phyloP scores from a whole-genome alignment of 2,329 filamentous ascomycete species.

The Tympanopsis confertula region DNA sequence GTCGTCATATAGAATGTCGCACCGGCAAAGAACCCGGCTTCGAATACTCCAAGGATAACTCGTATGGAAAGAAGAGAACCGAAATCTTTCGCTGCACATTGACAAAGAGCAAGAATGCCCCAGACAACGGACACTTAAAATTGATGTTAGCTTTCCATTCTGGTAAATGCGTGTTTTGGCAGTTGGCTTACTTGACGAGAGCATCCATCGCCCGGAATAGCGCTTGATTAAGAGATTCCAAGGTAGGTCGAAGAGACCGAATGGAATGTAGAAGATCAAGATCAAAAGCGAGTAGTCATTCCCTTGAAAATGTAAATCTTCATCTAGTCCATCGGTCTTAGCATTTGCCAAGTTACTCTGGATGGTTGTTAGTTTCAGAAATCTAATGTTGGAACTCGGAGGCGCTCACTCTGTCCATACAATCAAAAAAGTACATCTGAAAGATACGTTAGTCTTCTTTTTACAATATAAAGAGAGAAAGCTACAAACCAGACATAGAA shows the following conservation, averaged over 20 bases:
- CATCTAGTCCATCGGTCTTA: constrained; percentile 34
- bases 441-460: background rate
- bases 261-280: constrained; percentile 36
- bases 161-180: constrained; percentile 6
- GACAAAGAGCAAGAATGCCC: constrained; percentile 32
- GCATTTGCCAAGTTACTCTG: constrained; percentile 34
- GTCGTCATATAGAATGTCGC: constrained; percentile 40
- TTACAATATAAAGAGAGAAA: constrained; percentile 8
- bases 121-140: constrained; percentile 29
- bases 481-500: constrained; percentile 21
- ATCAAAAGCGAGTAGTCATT: constrained; percentile 31
- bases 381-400: constrained; percentile 13
- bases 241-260: constrained; percentile 33
- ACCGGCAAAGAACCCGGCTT: constrained; percentile 42
- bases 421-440: background rate
- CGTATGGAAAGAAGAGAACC: constrained; percentile 33
- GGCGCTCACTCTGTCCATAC: constrained; percentile 25
- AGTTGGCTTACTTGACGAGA: constrained; percentile 15
- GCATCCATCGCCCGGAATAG: constrained; percentile 28
- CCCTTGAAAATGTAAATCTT: constrained; percentile 26
- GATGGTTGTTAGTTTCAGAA: constrained; percentile 7
- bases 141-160: background rate
- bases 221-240: constrained; percentile 33
- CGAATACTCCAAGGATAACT: constrained; percentile 30
- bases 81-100: constrained; percentile 35